Conservation (phyloP, 2,329 filamentous ascomycete species). For the Colletotrichum tropicicola region DNA sequence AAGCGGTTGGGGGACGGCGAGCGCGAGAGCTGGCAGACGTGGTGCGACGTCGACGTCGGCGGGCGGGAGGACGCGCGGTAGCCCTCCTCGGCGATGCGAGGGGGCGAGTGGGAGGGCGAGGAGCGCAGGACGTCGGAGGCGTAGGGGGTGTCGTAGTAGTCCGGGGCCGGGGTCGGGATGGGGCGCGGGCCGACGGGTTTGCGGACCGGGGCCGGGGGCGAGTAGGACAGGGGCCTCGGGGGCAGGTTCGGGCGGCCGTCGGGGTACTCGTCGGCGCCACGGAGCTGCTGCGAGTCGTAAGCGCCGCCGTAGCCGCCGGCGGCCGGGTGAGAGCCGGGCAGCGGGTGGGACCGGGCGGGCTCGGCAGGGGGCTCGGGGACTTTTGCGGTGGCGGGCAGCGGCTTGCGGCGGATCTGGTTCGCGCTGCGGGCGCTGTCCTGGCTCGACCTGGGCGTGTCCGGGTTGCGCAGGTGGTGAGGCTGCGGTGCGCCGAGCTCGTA, state of each 20-base stretch:
- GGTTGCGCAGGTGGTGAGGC: conserved; percentile 33
- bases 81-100: conserved; percentile 2
- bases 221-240: conserved; percentile 19
- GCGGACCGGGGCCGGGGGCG: conserved; percentile 17
- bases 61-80: conserved; percentile 7
- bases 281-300: conserved; percentile 3
- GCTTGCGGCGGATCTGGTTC: conserved; percentile 62
- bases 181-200: conserved; percentile 25
- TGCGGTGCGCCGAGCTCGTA: conserved; percentile 37
- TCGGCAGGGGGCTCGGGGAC: conserved; percentile 20
- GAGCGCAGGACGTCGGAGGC: neutral
- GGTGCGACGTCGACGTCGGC: neutral
- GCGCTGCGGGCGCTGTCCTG: conserved; percentile 50
- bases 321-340: neutral
- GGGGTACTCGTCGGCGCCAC: neutral
- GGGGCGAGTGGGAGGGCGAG: conserved; percentile 4
- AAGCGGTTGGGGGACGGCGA: conserved; percentile 49
- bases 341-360: conserved; percentile 6
- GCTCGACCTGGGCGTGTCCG: conserved; percentile 50
- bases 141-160: neutral
- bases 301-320: conserved; percentile 1
- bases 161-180: conserved; percentile 7
- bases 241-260: conserved; percentile 15
- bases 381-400: conserved; percentile 50
- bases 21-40: conserved; percentile 19